Conservation (phyloP, 2,329 filamentous ascomycete species). For the Epichloe festucae region DNA sequence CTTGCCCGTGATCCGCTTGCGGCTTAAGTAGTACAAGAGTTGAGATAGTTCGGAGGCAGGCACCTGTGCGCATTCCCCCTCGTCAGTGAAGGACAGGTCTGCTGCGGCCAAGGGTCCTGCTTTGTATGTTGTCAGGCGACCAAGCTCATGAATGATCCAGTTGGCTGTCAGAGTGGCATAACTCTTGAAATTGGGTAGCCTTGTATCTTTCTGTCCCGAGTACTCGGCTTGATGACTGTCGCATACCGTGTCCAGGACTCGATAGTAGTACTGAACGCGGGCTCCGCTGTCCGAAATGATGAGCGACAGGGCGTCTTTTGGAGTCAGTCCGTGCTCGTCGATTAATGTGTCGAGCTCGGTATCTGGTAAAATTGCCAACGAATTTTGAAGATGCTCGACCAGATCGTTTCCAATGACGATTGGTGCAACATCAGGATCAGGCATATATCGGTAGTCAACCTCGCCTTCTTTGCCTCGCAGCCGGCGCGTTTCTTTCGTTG, state of each 20-base stretch:
- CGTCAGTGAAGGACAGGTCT: slow-evolving; percentile 25
- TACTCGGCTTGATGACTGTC: slow-evolving; percentile 14
- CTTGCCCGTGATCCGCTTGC: slow-evolving; percentile 37
- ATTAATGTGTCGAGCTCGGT: slow-evolving; percentile 51
- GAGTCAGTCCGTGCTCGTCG: slow-evolving; percentile 50
- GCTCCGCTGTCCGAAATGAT: slow-evolving; percentile 65
- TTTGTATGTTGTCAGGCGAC: slow-evolving; percentile 47
- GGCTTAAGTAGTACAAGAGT: slow-evolving; percentile 35
- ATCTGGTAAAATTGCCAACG: slow-evolving; percentile 62
- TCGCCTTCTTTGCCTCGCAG: slow-evolving; percentile 90
- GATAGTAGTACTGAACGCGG: slow-evolving; percentile 70
- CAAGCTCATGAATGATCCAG: slow-evolving; percentile 65
- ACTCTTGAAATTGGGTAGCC: slow-evolving; percentile 16
- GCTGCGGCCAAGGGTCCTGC: slow-evolving; percentile 18
- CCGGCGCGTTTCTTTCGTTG: slow-evolving; percentile 65
- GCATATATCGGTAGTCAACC: slow-evolving; percentile 97
- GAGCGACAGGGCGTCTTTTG: slow-evolving; percentile 75
- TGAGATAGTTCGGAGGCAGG: slow-evolving; percentile 35
- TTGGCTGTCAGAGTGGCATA: slow-evolving; percentile 41
- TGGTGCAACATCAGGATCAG: slow-evolving; percentile 79
- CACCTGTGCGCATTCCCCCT: slow-evolving; percentile 34
- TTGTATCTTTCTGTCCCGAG: background rate
- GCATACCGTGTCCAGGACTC: slow-evolving; percentile 41
- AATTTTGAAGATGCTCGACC: slow-evolving; percentile 46
- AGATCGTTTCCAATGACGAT: slow-evolving; percentile 62